Percentiles rank a stretch among this genome's conserved stretches.
phyloP scores from a whole-genome alignment of 306 rosid genomes.

The Senna tora region DNA sequence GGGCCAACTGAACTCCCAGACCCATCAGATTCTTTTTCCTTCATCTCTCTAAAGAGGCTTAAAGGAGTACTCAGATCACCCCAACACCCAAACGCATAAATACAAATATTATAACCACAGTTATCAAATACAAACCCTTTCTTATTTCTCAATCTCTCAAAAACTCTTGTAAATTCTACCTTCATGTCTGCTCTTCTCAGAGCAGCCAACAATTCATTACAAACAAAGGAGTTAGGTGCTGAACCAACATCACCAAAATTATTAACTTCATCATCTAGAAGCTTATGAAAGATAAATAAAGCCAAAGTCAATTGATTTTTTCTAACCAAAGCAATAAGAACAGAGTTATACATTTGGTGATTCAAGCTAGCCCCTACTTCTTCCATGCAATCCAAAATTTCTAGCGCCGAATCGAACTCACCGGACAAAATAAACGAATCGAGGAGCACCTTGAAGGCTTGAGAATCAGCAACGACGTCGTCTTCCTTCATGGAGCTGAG shows the following conservation, averaged over 20 bases:
- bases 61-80: constrained; percentile 71
- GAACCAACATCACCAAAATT: not conserved
- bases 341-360: constrained; percentile 51
- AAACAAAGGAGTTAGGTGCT: constrained; percentile 45
- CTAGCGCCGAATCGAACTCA: constrained; percentile 56
- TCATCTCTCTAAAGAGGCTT: constrained; percentile 70
- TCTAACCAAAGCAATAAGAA: constrained; percentile 59
- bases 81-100: constrained; percentile 89
- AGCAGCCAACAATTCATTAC: constrained; percentile 65
- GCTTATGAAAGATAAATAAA: constrained; percentile 58
- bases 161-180: constrained; percentile 60
- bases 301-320: constrained; percentile 71
- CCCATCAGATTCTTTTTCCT: constrained; percentile 41
- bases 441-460: constrained; percentile 64
- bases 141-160: constrained; percentile 53
- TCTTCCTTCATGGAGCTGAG: constrained; percentile 58
- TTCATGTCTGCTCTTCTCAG: constrained; percentile 71
- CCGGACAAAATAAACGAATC: constrained; percentile 53
- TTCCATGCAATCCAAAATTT: constrained; percentile 60
- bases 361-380: constrained; percentile 42
- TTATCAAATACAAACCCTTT: constrained; percentile 52
- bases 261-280: constrained; percentile 42
- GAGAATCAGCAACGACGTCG: constrained; percentile 51
- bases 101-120: constrained; percentile 70
- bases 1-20: constrained; percentile 51